Conservation (phyloP, 306 rosid species). For the Parietaria judaica region DNA sequence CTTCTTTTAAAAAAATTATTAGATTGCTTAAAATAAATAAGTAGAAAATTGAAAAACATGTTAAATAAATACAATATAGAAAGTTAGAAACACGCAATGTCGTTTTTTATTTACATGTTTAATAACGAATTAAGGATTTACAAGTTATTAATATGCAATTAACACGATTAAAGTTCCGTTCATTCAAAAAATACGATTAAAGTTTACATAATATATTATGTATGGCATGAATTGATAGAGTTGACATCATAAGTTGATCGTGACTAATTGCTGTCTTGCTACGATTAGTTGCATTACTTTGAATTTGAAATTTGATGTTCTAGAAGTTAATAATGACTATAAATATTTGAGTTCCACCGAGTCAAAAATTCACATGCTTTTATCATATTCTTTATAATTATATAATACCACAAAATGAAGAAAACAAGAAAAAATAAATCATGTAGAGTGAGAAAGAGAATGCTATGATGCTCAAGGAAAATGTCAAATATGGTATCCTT, state of each 20-base stretch:
- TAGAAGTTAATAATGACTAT: conserved; percentile 17
- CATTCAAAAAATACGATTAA: no score
- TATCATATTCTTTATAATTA: background rate
- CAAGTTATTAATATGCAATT: no score
- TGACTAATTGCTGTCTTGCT: background rate
- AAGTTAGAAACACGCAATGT: no score
- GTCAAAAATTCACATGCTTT: conserved; percentile 9
- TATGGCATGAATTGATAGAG: background rate
- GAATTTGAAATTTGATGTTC: conserved; percentile 13
- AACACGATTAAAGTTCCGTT: background rate
- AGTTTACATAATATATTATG: background rate
- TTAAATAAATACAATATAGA: no score
- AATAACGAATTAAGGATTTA: no score
- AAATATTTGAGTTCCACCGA: conserved; percentile 6
- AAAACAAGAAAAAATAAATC: background rate
- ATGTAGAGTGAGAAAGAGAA: no score
- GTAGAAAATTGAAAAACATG: no score
- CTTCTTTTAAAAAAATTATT: no score
- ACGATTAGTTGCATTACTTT: background rate
- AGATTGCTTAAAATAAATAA: no score
- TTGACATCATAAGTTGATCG: background rate
- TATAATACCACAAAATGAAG: background rate
- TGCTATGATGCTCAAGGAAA: background rate
- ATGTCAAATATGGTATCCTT: background rate
- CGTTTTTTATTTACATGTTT: no score